Evolutionary conservation across 2,329 filamentous ascomycete genomes (phyloP), one percentile per base, ranked within the genome.

Genomic region (Sporothrix phasma): DNA sequence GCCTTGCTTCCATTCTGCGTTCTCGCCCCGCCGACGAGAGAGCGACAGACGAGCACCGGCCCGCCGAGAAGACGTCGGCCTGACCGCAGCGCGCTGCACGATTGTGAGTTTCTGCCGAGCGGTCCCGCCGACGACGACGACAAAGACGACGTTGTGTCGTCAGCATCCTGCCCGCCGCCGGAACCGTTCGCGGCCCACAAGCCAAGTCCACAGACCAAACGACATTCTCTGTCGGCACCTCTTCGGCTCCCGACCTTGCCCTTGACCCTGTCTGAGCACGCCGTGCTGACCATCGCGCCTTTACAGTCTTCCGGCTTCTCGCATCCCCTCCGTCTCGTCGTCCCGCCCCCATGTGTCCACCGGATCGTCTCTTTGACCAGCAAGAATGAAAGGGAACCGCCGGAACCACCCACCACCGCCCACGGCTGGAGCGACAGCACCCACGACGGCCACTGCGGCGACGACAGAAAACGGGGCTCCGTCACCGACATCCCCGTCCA

Each of bases 401-500:
- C 70, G 73, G 62, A 69, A 70, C 64, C 69, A 71, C 61, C 71
- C 70, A 29, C 68, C 71, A 61, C 67, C 70, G 54, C 65, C 70
- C 13, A 6, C 51, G 41, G 54, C 41, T 13, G 56, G 24, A 5
- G 45, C 43, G 19, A 49, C 58, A 37, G 45, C 45, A 39, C 41
- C n/a, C 24, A 29, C 41, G 10, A 34, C 64, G 11, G 39, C 59
- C 17, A 59, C 29, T 5, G 39, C 66, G 10, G 13, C 47, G 15
- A 13, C 45, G 17, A 26, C 47, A 37, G 31, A 29, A 15, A 37
- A 37, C 31, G 49, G 29, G 5, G 17, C 69, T 22, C 49, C 69
- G 31, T 65, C 69, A 13, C 79, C 83, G 70, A 73, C 79, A 68
- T 83, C 82, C 66, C 80, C 83, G 61, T 78, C 77, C 66, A 76